A percentile compares a stretch with the other conserved stretches of the same genome.
Evolutionary conservation across 108 stramenopile genomes (phyloP).

Genomic region (Cyclostephanos invisitatus): DNA sequence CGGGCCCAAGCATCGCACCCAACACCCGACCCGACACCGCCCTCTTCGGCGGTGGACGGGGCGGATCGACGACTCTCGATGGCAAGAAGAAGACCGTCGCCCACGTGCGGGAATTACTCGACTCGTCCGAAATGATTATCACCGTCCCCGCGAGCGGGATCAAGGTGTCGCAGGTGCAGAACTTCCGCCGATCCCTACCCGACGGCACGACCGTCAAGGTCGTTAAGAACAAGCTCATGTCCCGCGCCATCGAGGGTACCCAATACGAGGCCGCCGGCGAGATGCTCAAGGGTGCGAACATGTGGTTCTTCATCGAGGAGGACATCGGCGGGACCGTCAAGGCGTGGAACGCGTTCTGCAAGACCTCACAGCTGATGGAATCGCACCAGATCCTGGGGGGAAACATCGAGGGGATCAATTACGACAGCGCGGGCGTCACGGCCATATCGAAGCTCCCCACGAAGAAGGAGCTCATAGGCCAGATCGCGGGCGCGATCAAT

Average conservation of each 20-base stretch:
- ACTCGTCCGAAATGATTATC: conserved; percentile 82
- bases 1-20: conserved; percentile 15
- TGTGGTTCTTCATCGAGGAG: conserved; percentile 96
- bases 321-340: conserved; percentile 87
- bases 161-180: conserved; percentile 65
- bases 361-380: conserved; percentile 70
- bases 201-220: conserved; percentile 80
- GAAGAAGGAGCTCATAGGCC: conserved; percentile 88
- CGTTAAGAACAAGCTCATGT: conserved; percentile 94
- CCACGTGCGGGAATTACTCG: conserved; percentile 70
- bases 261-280: conserved; percentile 60
- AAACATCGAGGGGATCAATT: conserved; percentile 76
- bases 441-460: conserved; percentile 88
- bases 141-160: conserved; percentile 73
- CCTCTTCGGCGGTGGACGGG: conserved; percentile 78
- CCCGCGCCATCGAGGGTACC: conserved; percentile 81
- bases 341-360: conserved; percentile 74
- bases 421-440: conserved; percentile 75
- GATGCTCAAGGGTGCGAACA: conserved; percentile 82
- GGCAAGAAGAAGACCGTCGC: conserved; percentile 76
- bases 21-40: conserved; percentile 42
- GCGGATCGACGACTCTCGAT: conserved; percentile 68
- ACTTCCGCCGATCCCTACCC: conserved; percentile 80
- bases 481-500: conserved; percentile 89
- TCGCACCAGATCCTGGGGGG: conserved; percentile 78